Percentiles rank a stretch among this genome's conserved stretches.
Evolutionary conservation across 1,284 basidiomycete genomes (phyloP).

Genomic region (Prillingera fragicola): DNA sequence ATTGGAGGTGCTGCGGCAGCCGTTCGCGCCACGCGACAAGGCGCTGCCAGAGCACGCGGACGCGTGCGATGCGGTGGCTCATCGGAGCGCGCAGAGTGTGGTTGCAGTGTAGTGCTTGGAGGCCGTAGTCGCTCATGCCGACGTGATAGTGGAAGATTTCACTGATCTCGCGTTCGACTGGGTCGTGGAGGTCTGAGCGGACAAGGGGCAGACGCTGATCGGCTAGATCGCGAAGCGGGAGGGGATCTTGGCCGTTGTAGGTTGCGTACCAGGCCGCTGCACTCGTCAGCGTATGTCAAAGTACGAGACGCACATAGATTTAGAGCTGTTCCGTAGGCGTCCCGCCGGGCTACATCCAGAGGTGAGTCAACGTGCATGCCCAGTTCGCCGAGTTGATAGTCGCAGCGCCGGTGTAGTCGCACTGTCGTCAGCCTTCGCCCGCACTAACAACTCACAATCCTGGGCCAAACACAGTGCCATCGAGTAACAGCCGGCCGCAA

Average conservation of each 20-base stretch:
- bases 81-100: constrained; percentile 17
- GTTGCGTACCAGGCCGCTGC: constrained; percentile 21
- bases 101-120: constrained; percentile 20
- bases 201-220: constrained; percentile 19
- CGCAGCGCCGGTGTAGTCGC: constrained; percentile 21
- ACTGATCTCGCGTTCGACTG: constrained; percentile 5
- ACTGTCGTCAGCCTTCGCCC: constrained; percentile 2
- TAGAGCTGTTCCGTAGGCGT: constrained; percentile 14
- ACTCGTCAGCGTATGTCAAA: not conserved
- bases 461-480: constrained; percentile 2
- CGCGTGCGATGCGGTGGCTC: constrained; percentile 10
- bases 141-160: constrained; percentile 17
- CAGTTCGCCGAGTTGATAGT: constrained; percentile 16
- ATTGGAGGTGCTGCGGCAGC: constrained; percentile 12
- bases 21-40: constrained; percentile 12
- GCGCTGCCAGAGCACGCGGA: constrained; percentile 1
- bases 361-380: constrained; percentile 12
- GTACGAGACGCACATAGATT: constrained; percentile 13
- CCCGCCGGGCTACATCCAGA: constrained; percentile 21
- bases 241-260: constrained; percentile 16
- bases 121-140: constrained; percentile 11
- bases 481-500: constrained; percentile 2
- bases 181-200: constrained; percentile 8
- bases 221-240: constrained; percentile 13
- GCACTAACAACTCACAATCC: not conserved